Base-by-base conservation (phyloP, 352 stramenopile genomes). In the Phytopythium chamaehyphon region DNA sequence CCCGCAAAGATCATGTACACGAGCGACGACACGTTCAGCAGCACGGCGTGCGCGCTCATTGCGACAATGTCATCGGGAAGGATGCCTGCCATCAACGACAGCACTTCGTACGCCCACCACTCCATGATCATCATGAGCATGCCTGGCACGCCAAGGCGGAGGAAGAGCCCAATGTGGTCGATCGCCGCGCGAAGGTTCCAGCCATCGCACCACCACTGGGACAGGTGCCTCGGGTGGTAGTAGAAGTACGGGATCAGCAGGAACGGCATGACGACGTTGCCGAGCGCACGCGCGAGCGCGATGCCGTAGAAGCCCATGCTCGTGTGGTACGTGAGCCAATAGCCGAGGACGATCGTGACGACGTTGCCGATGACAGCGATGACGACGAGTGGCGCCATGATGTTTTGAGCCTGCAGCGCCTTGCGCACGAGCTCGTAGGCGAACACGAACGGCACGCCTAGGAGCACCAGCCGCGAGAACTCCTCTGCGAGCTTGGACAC, bases 401-500 rank as follows among this genome's bases (percentile, higher is more conserved):
- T 81, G 53, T 90, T 89, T 49, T 91, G 74, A 1, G 86, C 75
- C 42, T 95, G 83, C 11, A 87, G 62, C 12, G 88, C 64, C 45
- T 95, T 94, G 47, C 84, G 73, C 12, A 93, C 51, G 15, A 94
- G 53, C 58, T 96, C 82, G 59, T 92, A 96, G 4, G 76, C 54
- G 46, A 90, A 95, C 3, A 90, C 44, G 47, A 87, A 90, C 8
- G 84, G 82, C 47, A 82, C 40, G 14, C 82, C 76, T 3, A 61
- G 66, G 1, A 95, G 37, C 39, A 62, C 64, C 59, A 86, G 86
- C 2, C 81, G 48, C 8, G 71, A 79, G 12, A 90, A 92, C 6
- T 73, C 57, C 21, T 80, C 77, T 1, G 85, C 81, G 24, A 82
- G 47, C 12, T 48, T 36, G 6, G 85, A 59, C 23, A 95, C 80